Conservation (phyloP, 2,329 filamentous ascomycete species). For the Epichloe aotearoae region DNA sequence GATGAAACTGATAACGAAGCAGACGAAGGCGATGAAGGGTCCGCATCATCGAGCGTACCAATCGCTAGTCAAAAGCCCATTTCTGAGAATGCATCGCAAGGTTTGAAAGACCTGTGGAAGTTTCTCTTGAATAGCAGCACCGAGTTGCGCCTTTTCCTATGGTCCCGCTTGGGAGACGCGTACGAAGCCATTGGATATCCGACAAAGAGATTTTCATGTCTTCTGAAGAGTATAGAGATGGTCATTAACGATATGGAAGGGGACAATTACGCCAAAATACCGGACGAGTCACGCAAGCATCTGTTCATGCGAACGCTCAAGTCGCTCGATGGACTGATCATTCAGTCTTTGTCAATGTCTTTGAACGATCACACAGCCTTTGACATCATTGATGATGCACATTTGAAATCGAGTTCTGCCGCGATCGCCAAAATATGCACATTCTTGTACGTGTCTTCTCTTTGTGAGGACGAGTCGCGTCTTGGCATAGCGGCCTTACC, state of each 20-base stretch:
- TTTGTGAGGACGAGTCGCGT: slow-evolving; percentile 77
- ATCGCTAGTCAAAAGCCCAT: slow-evolving; percentile 24
- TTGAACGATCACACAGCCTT: slow-evolving; percentile 57
- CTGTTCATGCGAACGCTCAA: slow-evolving; percentile 65
- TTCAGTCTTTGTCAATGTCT: slow-evolving; percentile 55
- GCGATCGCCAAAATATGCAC: slow-evolving; percentile 59
- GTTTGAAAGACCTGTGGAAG: slow-evolving; percentile 65
- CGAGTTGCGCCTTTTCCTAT: slow-evolving; percentile 73
- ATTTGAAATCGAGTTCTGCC: slow-evolving; percentile 59
- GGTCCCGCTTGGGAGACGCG: slow-evolving; percentile 81
- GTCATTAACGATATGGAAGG: slow-evolving; percentile 49
- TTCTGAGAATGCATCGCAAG: slow-evolving; percentile 38
- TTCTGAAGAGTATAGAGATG: slow-evolving; percentile 73
- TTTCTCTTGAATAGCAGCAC: slow-evolving; percentile 74
- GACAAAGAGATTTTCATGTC: slow-evolving; percentile 80
- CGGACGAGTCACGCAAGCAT: slow-evolving; percentile 51
- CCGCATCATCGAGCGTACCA: slow-evolving; percentile 3
- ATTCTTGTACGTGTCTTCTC: slow-evolving; percentile 63
- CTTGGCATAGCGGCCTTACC: slow-evolving; percentile 57
- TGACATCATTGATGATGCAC: slow-evolving; percentile 71
- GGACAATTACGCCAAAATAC: slow-evolving; percentile 49
- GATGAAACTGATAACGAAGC: not conserved
- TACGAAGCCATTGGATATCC: slow-evolving; percentile 75
- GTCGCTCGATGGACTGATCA: slow-evolving; percentile 63
- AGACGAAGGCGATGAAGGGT: not conserved